These are phyloP conservation scores for Beta lomatogona DNA, from an alignment of 179 eudicot genomes.

Conservation along the genomic window DNA sequence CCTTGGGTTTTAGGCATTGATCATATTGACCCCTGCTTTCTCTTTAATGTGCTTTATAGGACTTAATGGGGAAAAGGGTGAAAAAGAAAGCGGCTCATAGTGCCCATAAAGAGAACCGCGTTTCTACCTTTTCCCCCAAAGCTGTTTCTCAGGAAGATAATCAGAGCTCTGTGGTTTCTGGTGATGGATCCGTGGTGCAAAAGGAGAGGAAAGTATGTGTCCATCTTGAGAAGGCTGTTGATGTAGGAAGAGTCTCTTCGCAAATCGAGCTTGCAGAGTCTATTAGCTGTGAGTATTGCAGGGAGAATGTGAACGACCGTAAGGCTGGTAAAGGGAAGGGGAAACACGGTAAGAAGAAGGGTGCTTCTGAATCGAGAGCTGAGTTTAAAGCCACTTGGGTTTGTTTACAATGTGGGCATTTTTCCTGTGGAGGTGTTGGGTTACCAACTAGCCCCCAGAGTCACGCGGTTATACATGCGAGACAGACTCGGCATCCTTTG, in stretches of 20 bases:
- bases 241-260: slow-evolving; percentile 54
- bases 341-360: slow-evolving; percentile 68
- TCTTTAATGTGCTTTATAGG: slow-evolving; percentile 39
- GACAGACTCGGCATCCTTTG: slow-evolving; percentile 61
- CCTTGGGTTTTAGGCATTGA: slow-evolving; percentile 8
- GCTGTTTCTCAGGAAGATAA: slow-evolving; percentile 26
- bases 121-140: slow-evolving; percentile 38
- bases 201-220: slow-evolving; percentile 58
- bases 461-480: slow-evolving; percentile 81
- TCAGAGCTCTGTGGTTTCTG: slow-evolving; percentile 32
- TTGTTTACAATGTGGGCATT: slow-evolving; percentile 86
- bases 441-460: slow-evolving; percentile 68
- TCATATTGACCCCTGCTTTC: not conserved
- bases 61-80: slow-evolving; percentile 72
- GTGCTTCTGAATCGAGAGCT: slow-evolving; percentile 41
- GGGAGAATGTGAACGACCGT: slow-evolving; percentile 57
- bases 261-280: slow-evolving; percentile 50
- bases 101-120: slow-evolving; percentile 60
- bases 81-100: slow-evolving; percentile 67
- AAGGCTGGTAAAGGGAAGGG: slow-evolving; percentile 64
- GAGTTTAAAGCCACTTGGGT: slow-evolving; percentile 76
- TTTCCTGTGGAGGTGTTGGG: slow-evolving; percentile 87
- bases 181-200: slow-evolving; percentile 34
- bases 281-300: slow-evolving; percentile 74
- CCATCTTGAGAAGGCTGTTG: slow-evolving; percentile 69